Evolutionary conservation across 2,329 filamentous ascomycete species (phyloP), one percentile per base, ranked within the genome.

Genomic region (Esteya vermicola): DNA sequence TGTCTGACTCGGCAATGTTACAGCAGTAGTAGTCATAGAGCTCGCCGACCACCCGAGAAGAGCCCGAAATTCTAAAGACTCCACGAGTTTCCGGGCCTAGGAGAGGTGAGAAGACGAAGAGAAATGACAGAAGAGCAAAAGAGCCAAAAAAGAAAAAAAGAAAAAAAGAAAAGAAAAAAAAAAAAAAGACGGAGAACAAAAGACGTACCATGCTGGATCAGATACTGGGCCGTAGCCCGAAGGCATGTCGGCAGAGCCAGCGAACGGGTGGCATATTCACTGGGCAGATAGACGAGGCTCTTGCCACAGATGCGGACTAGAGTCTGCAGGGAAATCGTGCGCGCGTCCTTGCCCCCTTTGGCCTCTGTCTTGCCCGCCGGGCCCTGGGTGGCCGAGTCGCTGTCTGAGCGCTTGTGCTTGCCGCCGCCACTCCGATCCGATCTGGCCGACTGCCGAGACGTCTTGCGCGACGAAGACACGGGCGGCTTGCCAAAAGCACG

Each of bases 1-100:
- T 64, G 22, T 65, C 61, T 4, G 38, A 34, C 16, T 61, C 61
- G 21, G 62, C 61, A 36, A 64, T 59, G 16, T 68, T 64, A 22
- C 62, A 57, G 43, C 70, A 74, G 52, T 80, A 82, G 53, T 81
- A 74, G 45, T 76, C 68, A 52, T 78, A 80, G 7, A 82, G 58
- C 14, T 65, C 61, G 45, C 67, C 64, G n/a, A 78, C 64, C 4
- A 67, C 57, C 37, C 65, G 66, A 27, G 65, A 52, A 0, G 75
- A 78, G 3, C 78, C 78, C 0, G 75, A 66, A 32, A 80, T 67
- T 8, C 75, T 68, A 45, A 82, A 82, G 8, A 82, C 57, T 1
- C 78, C 78, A 27, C 68, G 64, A 3, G 70, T 68, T 8, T 62
- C 58, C 10, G 0, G 61, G 59, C 46, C 53, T 54, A 54, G 35